phyloP scores from a whole-genome alignment of 1,139 yeast species.

The Suhomyces wounanorum region DNA sequence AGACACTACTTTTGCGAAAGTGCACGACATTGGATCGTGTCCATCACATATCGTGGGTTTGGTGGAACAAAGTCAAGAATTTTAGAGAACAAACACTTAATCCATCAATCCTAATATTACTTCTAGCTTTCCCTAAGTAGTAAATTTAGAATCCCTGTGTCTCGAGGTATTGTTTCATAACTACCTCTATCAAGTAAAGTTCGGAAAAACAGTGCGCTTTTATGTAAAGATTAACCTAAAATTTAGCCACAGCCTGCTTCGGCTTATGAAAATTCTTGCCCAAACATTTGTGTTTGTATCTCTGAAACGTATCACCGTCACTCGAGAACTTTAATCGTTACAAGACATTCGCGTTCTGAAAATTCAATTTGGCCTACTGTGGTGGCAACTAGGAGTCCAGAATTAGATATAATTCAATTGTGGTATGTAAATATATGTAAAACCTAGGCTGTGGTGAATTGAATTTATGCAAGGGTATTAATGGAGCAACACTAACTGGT shows the following conservation, averaged over 20 bases:
- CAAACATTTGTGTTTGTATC: neutral
- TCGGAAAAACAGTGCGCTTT: neutral
- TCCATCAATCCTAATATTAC: neutral
- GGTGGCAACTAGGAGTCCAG: neutral
- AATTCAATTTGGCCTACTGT: neutral
- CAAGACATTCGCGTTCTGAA: neutral
- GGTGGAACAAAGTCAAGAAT: neutral
- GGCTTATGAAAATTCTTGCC: neutral
- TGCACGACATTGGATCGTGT: constrained; percentile 4
- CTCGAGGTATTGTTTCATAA: neutral
- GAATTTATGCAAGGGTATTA: constrained; percentile 9
- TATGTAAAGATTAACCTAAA: neutral
- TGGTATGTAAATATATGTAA: neutral
- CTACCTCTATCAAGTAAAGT: neutral
- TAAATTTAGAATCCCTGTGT: neutral
- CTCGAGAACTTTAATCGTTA: neutral
- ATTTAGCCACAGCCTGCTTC: neutral
- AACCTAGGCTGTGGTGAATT: constrained; percentile 5
- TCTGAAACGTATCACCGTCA: neutral
- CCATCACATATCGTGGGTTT: neutral
- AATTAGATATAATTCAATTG: neutral
- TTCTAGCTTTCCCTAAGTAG: neutral
- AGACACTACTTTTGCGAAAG: constrained; percentile 8
- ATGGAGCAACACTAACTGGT: constrained; percentile 19
- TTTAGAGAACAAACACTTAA: neutral